A percentile compares a stretch with the other conserved stretches of the same genome.
phyloP scores from a whole-genome alignment of 2,329 filamentous ascomycete genomes.

The Claviceps sp. region DNA sequence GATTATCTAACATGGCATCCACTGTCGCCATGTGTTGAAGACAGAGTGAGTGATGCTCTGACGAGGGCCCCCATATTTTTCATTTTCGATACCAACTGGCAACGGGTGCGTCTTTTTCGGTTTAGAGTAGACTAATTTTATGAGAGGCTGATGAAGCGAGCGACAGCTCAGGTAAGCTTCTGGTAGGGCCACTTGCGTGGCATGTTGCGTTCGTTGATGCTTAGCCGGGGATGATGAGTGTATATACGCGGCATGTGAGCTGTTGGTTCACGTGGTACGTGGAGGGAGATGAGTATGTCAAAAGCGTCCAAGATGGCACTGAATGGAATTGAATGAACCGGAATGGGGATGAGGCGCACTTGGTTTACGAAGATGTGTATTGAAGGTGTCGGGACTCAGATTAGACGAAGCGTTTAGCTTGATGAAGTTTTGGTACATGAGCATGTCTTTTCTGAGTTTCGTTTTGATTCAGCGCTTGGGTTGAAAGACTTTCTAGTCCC shows the following conservation, averaged over 20 bases:
- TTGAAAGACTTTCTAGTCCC: too few relatives aligned
- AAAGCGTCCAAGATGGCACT: neutral
- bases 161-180: neutral
- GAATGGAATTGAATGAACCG: neutral
- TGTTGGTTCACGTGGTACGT: too few relatives aligned
- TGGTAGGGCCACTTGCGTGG: neutral
- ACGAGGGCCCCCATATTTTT: slow-evolving; percentile 7
- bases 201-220: neutral
- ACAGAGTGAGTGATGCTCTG: neutral
- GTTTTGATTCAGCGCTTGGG: too few relatives aligned
- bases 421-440: neutral
- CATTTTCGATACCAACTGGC: slow-evolving; percentile 25
- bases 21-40: neutral
- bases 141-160: slow-evolving; percentile 6
- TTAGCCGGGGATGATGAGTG: too few relatives aligned
- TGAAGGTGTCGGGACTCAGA: neutral
- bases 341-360: neutral
- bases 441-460: too few relatives aligned
- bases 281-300: neutral
- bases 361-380: neutral
- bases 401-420: neutral
- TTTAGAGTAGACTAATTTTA: slow-evolving; percentile 23
- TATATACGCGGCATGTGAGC: too few relatives aligned
- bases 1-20: neutral
- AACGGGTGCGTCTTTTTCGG: slow-evolving; percentile 15